A percentile compares a stretch with the other conserved stretches of the same genome.
These are phyloP conservation scores for Pneumocystis sp. DNA, from an alignment of 1,139 yeast species.

Conservation along the genomic window DNA sequence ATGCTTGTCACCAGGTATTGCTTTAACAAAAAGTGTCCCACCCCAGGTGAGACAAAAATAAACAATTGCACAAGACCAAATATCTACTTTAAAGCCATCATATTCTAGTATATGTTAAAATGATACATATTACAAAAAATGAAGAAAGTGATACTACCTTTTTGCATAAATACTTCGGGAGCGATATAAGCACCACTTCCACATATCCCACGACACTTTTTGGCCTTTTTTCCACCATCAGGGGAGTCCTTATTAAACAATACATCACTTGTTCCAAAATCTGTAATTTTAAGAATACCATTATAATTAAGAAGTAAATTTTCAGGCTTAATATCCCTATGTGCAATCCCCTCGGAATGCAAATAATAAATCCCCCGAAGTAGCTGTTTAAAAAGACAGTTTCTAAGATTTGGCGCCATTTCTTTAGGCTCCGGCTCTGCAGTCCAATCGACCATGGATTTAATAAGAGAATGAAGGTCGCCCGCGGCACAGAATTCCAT, in stretches of 20 bases:
- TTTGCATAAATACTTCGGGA: slow-evolving; percentile 50
- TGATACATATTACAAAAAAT: slow-evolving; percentile 12
- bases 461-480: slow-evolving; percentile 58
- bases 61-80: slow-evolving; percentile 52
- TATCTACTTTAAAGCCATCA: slow-evolving; percentile 70
- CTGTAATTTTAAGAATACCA: slow-evolving; percentile 57
- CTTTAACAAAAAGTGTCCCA: slow-evolving; percentile 23
- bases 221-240: slow-evolving; percentile 8
- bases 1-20: slow-evolving; percentile 19
- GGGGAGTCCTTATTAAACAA: slow-evolving; percentile 30
- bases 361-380: slow-evolving; percentile 56
- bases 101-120: slow-evolving; percentile 30
- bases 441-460: slow-evolving; percentile 16
- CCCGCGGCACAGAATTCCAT: slow-evolving; percentile 97
- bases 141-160: slow-evolving; percentile 10
- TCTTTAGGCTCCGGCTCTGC: slow-evolving; percentile 13
- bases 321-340: slow-evolving; percentile 61
- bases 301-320: slow-evolving; percentile 49
- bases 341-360: slow-evolving; percentile 58
- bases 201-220: slow-evolving; percentile 16
- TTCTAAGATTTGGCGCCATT: slow-evolving; percentile 20
- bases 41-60: slow-evolving; percentile 36
- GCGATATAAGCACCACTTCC: slow-evolving; percentile 83
- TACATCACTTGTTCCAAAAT: slow-evolving; percentile 52
- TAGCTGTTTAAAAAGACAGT: slow-evolving; percentile 55